These are phyloP conservation scores for Naganishia liquefaciens DNA, from an alignment of 1,284 basidiomycete genomes.

Conservation along the genomic window DNA sequence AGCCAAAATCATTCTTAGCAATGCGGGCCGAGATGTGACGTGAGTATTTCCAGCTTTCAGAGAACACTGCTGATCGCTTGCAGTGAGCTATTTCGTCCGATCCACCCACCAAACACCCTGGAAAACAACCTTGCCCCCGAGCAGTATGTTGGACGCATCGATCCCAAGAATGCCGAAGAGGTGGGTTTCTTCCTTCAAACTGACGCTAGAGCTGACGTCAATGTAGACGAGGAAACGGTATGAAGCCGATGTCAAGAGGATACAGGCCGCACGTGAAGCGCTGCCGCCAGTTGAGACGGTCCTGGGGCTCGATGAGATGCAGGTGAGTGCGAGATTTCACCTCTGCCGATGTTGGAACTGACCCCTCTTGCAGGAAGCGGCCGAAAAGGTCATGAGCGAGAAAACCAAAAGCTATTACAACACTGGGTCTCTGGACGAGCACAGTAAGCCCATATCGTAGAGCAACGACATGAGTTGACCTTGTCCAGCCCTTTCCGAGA, in stretches of 20 bases:
- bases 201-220: conserved; percentile 46
- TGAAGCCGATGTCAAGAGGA: conserved; percentile 36
- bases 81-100: conserved; percentile 39
- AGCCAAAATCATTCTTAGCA: conserved; percentile 55
- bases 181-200: conserved; percentile 47
- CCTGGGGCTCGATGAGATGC: conserved; percentile 40
- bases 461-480: background rate
- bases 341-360: background rate
- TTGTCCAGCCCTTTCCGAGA: conserved; percentile 51
- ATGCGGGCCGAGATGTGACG: conserved; percentile 60
- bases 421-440: conserved; percentile 51
- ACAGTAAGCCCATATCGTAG: conserved; percentile 42
- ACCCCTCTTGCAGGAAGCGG: conserved; percentile 40
- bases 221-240: conserved; percentile 25
- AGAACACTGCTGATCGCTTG: background rate
- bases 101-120: conserved; percentile 47
- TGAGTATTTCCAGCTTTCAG: conserved; percentile 37
- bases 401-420: conserved; percentile 42
- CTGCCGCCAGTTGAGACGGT: conserved; percentile 41
- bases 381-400: conserved; percentile 44
- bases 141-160: conserved; percentile 68
- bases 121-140: conserved; percentile 53
- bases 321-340: conserved; percentile 31
- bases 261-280: conserved; percentile 35
- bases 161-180: conserved; percentile 41